Evolutionary conservation across 2,329 filamentous ascomycete genomes (phyloP).

Genomic region (Xylariaceae sp.): DNA sequence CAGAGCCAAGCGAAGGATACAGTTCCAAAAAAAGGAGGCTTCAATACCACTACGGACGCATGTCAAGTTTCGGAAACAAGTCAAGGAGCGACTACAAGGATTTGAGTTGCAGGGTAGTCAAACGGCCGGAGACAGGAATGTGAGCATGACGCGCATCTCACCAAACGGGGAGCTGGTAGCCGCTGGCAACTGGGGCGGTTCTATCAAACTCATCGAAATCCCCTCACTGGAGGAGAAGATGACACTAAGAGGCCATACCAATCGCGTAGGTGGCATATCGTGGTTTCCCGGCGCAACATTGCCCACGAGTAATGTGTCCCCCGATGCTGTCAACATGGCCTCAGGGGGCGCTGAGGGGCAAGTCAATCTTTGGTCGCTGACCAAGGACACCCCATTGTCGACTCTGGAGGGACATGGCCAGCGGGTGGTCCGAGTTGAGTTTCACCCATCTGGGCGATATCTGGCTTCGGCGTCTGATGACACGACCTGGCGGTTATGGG

Average conservation of each 20-base stretch:
- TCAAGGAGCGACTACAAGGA: slow-evolving; percentile 76
- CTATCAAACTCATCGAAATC: slow-evolving; percentile 79
- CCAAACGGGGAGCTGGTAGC: slow-evolving; percentile 81
- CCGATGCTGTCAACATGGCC: slow-evolving; percentile 75
- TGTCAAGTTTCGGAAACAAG: slow-evolving; percentile 82
- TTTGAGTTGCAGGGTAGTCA: slow-evolving; percentile 95
- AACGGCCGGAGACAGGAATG: slow-evolving; percentile 82
- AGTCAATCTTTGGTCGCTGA: slow-evolving; percentile 85
- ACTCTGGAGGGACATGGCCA: slow-evolving; percentile 80
- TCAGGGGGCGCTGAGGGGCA: slow-evolving; percentile 86
- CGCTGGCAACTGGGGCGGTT: slow-evolving; percentile 89
- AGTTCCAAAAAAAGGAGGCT: slow-evolving; percentile 74
- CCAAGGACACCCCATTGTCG: slow-evolving; percentile 77
- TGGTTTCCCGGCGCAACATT: slow-evolving; percentile 86
- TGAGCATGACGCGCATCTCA: slow-evolving; percentile 88
- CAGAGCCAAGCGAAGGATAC: slow-evolving; percentile 70
- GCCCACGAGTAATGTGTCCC: slow-evolving; percentile 64
- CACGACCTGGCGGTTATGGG: slow-evolving; percentile 96
- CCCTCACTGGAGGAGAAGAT: slow-evolving; percentile 75
- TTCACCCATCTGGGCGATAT: slow-evolving; percentile 87
- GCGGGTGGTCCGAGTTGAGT: slow-evolving; percentile 87
- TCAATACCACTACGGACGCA: slow-evolving; percentile 83
- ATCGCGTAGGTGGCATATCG: slow-evolving; percentile 82
- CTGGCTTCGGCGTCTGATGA: slow-evolving; percentile 93
- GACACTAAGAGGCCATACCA: slow-evolving; percentile 77